Percentiles rank a stretch among this genome's conserved stretches.
Conservation (phyloP, 176 grass and related monocot species). For the Avena atlantica region DNA sequence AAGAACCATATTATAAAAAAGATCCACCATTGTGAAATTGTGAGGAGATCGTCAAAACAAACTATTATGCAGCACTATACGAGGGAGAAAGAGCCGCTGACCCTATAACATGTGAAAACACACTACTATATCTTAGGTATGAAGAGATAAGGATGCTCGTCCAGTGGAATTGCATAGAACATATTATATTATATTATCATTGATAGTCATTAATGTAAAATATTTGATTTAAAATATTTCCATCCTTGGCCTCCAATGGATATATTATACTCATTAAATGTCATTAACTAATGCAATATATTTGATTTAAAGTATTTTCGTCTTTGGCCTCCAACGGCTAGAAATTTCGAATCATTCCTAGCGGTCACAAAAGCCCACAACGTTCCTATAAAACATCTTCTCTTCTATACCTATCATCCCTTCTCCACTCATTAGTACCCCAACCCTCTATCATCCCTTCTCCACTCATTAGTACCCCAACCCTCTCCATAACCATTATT, state of each 20-base stretch:
- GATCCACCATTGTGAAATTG: not conserved
- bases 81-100: not conserved
- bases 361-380: not conserved
- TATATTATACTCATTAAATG: not conserved
- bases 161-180: not conserved
- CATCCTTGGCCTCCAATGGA: too few relatives aligned
- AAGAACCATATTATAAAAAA: not conserved
- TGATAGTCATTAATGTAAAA: not conserved
- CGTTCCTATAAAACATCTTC: not conserved
- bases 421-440: not conserved
- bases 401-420: not conserved
- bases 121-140: not conserved
- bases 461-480: not conserved
- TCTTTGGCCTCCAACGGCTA: not conserved
- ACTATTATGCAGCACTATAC: not conserved
- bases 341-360: not conserved
- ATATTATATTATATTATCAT: not conserved
- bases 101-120: not conserved
- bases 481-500: not conserved
- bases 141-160: not conserved
- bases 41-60: not conserved
- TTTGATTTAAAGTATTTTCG: not conserved
- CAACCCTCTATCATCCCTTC: not conserved
- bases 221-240: not conserved
- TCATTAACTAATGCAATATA: not conserved